These are phyloP conservation scores for Candida coquimbonensis DNA, from an alignment of 805 yeast species.

Conservation along the genomic window DNA sequence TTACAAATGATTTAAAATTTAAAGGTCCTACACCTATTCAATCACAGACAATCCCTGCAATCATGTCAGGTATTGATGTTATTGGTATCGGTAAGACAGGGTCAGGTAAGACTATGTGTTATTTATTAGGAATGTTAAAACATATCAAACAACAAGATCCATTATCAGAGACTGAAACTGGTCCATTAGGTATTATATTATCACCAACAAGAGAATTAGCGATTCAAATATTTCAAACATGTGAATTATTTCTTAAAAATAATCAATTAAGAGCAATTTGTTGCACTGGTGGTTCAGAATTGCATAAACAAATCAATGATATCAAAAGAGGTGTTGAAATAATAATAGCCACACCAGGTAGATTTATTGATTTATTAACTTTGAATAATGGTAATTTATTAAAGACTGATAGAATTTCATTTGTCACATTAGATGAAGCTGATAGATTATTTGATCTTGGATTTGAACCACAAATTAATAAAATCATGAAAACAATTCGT, in stretches of 20 bases:
- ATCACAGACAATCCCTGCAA: constrained; percentile 82
- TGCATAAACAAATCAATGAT: constrained; percentile 74
- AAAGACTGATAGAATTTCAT: constrained; percentile 62
- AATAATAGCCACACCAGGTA: constrained; percentile 90
- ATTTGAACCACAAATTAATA: constrained; percentile 90
- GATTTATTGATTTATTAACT: constrained; percentile 81
- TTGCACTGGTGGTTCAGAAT: constrained; percentile 87
- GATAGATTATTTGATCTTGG: constrained; percentile 97
- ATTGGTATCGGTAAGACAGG: constrained; percentile 96
- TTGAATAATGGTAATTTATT: constrained; percentile 72
- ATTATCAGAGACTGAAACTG: constrained; percentile 40
- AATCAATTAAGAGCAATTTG: constrained; percentile 54
- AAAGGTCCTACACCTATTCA: constrained; percentile 80
- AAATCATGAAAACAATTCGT: constrained; percentile 66
- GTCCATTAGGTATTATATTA: constrained; percentile 73
- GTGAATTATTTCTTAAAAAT: constrained; percentile 47
- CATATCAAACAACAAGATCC: constrained; percentile 74
- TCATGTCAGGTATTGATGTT: constrained; percentile 84
- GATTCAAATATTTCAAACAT: constrained; percentile 68
- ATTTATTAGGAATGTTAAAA: constrained; percentile 73
- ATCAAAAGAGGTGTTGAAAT: constrained; percentile 73
- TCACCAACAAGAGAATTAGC: constrained; percentile 95
- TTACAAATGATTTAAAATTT: constrained; percentile 46
- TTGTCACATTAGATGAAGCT: constrained; percentile 90
- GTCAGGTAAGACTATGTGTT: constrained; percentile 90